Percentiles rank a stretch among this genome's conserved stretches.
phyloP scores from a whole-genome alignment of 192 early-diverging fungal genomes.

The Dissophora ornata region DNA sequence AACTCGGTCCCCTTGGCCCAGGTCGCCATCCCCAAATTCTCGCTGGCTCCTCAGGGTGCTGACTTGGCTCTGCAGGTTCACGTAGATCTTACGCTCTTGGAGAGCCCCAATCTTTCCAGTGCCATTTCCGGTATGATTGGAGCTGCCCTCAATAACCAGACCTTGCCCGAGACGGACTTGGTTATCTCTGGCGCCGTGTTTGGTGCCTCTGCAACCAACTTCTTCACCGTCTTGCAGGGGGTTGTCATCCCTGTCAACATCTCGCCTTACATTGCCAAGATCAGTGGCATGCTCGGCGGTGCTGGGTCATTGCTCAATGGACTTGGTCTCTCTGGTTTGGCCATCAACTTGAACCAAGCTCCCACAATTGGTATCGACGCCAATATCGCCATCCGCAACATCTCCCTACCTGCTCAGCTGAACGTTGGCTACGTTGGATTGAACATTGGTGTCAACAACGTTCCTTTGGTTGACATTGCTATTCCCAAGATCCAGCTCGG shows the following conservation, averaged over 20 bases:
- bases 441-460: conserved; percentile 18
- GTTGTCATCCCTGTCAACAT: conserved; percentile 37
- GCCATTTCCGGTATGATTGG: conserved; percentile 33
- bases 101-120: conserved; percentile 13
- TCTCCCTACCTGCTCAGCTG: conserved; percentile 26
- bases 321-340: conserved; percentile 28
- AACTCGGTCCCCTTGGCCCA: conserved; percentile 26
- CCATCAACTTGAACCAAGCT: conserved; percentile 45
- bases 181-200: conserved; percentile 36
- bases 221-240: conserved; percentile 41
- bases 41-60: conserved; percentile 29
- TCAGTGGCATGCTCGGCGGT: conserved; percentile 36
- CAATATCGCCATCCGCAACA: conserved; percentile 25
- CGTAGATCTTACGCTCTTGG: conserved; percentile 10
- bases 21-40: conserved; percentile 32
- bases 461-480: conserved; percentile 34
- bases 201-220: conserved; percentile 38
- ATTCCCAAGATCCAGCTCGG: conserved; percentile 35
- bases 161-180: conserved; percentile 22
- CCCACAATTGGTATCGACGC: conserved; percentile 38
- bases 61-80: conserved; percentile 36
- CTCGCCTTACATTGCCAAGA: conserved; percentile 25
- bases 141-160: conserved; percentile 26
- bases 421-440: conserved; percentile 38
- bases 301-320: conserved; percentile 42